These are phyloP conservation scores for Adansonia madagascariensis DNA, from an alignment of 441 rosid genomes.

Conservation along the genomic window DNA sequence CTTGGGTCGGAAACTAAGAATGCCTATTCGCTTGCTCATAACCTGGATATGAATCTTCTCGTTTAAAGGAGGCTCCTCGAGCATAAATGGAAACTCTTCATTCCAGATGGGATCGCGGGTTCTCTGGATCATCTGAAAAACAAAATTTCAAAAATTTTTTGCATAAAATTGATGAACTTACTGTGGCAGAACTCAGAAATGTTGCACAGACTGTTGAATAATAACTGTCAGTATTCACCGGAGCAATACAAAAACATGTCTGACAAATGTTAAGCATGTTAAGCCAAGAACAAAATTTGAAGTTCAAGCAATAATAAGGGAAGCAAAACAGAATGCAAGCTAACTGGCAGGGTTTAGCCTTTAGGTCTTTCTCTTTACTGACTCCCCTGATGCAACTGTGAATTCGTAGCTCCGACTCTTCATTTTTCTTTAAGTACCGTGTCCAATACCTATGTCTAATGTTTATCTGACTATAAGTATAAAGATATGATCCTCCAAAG, in stretches of 20 bases:
- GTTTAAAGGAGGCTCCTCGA: conserved; percentile 77
- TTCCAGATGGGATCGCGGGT: conserved; percentile 82
- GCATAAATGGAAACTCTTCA: conserved; percentile 80
- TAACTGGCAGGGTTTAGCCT: neutral
- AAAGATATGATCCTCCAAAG: too few species aligned
- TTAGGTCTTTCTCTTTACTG: neutral
- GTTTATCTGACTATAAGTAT: too few species aligned
- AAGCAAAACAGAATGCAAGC: neutral
- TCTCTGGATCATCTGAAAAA: conserved; percentile 61
- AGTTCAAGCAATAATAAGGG: neutral
- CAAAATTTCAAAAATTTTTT: too few species aligned
- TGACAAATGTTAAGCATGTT: neutral
- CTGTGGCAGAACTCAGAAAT: neutral
- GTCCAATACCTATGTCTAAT: too few species aligned
- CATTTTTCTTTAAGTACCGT: too few species aligned
- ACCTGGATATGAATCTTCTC: conserved; percentile 79
- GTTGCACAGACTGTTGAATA: neutral
- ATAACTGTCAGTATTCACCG: neutral
- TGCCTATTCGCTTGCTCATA: conserved; percentile 65
- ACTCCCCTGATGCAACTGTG: neutral
- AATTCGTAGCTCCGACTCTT: too few species aligned
- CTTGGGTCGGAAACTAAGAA: conserved; percentile 66
- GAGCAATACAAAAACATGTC: neutral
- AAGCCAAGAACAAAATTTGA: neutral
- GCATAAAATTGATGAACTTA: neutral